Evolutionary conservation across 2,329 filamentous ascomycete genomes (phyloP).

Genomic region (Xylariaceae sp.): DNA sequence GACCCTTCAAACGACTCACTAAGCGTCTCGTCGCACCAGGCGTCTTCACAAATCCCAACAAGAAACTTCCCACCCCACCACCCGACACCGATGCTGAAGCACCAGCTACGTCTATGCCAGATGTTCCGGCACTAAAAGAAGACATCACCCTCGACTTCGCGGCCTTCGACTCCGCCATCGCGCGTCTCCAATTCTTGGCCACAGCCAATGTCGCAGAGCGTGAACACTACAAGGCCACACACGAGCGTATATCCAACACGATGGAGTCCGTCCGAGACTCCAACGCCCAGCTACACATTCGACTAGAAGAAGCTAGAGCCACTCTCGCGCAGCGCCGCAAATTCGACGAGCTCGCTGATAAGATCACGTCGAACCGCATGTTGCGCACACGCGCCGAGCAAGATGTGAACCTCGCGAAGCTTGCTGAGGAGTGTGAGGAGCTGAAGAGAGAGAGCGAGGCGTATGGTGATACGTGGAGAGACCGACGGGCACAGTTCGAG

Average conservation of each 20-base stretch:
- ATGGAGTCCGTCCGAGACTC: constrained; percentile 74
- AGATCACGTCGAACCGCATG: constrained; percentile 76
- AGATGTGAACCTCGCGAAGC: constrained; percentile 68
- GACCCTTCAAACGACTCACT: constrained; percentile 83
- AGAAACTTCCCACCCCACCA: constrained; percentile 61
- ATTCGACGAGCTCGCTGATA: constrained; percentile 84
- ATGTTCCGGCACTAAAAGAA: constrained; percentile 63
- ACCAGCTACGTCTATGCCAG: constrained; percentile 20
- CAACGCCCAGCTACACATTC: constrained; percentile 66
- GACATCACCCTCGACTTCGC: constrained; percentile 86
- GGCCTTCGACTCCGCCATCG: constrained; percentile 79
- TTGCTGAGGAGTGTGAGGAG: constrained; percentile 84
- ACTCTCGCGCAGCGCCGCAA: constrained; percentile 74
- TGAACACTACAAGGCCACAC: constrained; percentile 76
- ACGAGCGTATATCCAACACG: constrained; percentile 71
- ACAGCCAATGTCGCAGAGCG: constrained; percentile 81
- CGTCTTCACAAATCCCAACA: constrained; percentile 54
- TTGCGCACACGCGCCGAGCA: constrained; percentile 84
- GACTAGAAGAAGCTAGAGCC: constrained; percentile 71
- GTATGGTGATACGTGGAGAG: constrained; percentile 78
- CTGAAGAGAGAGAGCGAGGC: constrained; percentile 78
- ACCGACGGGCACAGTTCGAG: constrained; percentile 81
- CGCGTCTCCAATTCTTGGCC: constrained; percentile 81
- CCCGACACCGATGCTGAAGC: constrained; percentile 48
- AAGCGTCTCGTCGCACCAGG: constrained; percentile 71